A percentile compares a stretch with the other conserved stretches of the same genome.
Evolutionary conservation across 1,284 basidiomycete genomes (phyloP).

Genomic region (Peniophora sp.): DNA sequence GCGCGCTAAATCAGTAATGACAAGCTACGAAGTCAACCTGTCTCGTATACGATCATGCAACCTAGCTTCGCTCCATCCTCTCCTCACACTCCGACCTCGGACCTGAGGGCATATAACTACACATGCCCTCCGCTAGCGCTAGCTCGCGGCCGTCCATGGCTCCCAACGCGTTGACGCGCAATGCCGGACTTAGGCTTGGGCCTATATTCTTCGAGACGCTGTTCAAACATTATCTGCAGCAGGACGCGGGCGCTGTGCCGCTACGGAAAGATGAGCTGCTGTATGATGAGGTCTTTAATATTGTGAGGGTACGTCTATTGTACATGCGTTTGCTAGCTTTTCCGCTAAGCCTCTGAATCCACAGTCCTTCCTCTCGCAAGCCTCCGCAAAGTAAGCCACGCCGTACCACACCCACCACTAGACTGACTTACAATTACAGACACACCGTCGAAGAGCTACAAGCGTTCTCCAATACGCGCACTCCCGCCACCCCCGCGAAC

Average conservation of each 20-base stretch:
- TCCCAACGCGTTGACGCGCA: constrained; percentile 46
- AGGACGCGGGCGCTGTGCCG: constrained; percentile 23
- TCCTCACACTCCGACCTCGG: not conserved
- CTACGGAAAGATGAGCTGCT: constrained; percentile 71
- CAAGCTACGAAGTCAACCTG: no score
- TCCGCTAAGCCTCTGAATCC: not conserved
- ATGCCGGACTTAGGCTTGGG: constrained; percentile 58
- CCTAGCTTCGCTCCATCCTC: not conserved
- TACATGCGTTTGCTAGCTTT: no score
- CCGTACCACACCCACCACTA: constrained; percentile 3
- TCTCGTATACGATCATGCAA: not conserved
- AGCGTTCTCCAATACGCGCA: constrained; percentile 78
- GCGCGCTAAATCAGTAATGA: no score
- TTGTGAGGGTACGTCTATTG: constrained; percentile 73
- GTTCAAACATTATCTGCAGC: constrained; percentile 69
- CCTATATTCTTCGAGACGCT: constrained; percentile 74
- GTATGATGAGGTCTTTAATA: constrained; percentile 76
- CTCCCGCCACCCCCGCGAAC: constrained; percentile 86
- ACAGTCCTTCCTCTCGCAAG: constrained; percentile 15
- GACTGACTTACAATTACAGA: constrained; percentile 18
- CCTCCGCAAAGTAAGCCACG: constrained; percentile 32
- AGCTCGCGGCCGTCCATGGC: not conserved
- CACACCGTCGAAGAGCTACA: constrained; percentile 85
- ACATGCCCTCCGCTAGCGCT: no score
- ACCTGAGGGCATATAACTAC: not conserved